These are phyloP conservation scores for Lipomyces oligophaga DNA, from an alignment of 805 yeast species.

Conservation along the genomic window DNA sequence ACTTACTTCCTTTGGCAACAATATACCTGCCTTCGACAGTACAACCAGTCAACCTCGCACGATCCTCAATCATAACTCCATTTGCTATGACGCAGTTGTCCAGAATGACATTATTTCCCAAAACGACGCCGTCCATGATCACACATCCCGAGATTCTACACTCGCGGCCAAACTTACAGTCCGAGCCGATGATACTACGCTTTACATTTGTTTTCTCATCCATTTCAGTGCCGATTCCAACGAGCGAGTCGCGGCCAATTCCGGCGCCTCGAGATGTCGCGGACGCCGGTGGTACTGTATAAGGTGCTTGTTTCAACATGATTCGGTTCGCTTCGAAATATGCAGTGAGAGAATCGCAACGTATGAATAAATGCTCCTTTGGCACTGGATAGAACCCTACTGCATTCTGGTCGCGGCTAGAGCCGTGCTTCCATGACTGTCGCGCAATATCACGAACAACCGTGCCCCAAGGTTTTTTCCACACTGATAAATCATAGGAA, in stretches of 20 bases:
- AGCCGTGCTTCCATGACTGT: slow-evolving; percentile 78
- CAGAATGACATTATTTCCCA: slow-evolving; percentile 59
- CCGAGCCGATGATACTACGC: slow-evolving; percentile 72
- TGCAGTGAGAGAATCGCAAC: slow-evolving; percentile 74
- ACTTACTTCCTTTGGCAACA: slow-evolving; percentile 52
- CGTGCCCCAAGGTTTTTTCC: slow-evolving; percentile 18
- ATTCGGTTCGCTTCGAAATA: slow-evolving; percentile 84
- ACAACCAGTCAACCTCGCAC: slow-evolving; percentile 70
- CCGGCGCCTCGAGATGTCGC: slow-evolving; percentile 47
- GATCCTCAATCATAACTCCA: slow-evolving; percentile 57
- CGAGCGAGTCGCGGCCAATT: slow-evolving; percentile 80
- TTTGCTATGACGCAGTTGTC: slow-evolving; percentile 88
- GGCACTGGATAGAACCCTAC: slow-evolving; percentile 73
- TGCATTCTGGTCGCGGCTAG: slow-evolving; percentile 33
- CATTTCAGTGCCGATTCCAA: slow-evolving; percentile 62
- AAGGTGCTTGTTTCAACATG: slow-evolving; percentile 22
- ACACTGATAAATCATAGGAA: slow-evolving; percentile 5
- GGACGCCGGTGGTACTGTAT: slow-evolving; percentile 31
- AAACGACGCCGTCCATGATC: slow-evolving; percentile 60
- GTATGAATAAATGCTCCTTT: slow-evolving; percentile 55
- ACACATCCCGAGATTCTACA: slow-evolving; percentile 88
- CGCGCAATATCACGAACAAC: slow-evolving; percentile 83
- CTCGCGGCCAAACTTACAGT: slow-evolving; percentile 74
- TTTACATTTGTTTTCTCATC: slow-evolving; percentile 86
- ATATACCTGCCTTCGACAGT: slow-evolving; percentile 76